Base-by-base conservation (phyloP, 805 yeast genomes). In the Monosporozyma aerobia region DNA sequence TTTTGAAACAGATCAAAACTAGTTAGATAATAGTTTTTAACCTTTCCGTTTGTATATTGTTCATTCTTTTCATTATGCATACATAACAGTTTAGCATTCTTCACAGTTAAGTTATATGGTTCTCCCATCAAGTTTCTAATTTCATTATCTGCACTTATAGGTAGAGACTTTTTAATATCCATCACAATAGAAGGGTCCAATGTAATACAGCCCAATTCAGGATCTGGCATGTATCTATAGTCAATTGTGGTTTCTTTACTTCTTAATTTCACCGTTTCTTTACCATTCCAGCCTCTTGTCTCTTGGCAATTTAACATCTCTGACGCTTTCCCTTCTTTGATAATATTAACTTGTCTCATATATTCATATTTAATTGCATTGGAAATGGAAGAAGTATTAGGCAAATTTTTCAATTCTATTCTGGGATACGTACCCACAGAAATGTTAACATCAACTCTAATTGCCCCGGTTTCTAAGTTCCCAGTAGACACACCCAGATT, bases 381-480 rank as follows among this genome's bases (percentile, higher is more conserved):
- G 13, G 78, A 72, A 16, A 92, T 87, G 7, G 95, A 90, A 14
- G 88, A 77, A 0, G 90, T 83, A 32, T 90, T 87, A 9, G 96
- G 86, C 59, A 94, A 71, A 67, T 94, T 94, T 66, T 94, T 94
- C 61, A 94, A 77, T 62, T 94, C 99, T 23, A 92, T 89, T 54
- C 98, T 70, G 44, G 81, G 75, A 52, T 84, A 81, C 16, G 77
- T 78, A 56, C 80, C 79, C 5, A 92, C 82, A 25, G 95, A 86
- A n/a, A 94, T 77, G 59, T 94, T 94, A 9, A 89, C 98, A 63
- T 94, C 99, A 4, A 92, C 94, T 61, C 99, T 76, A 77, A 94
- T 85, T 0, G 97, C 94, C 6, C 99, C 99, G 1, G 90, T 81
- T 63, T 94, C 98, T 63, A 94, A 74, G 59, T 90, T 96, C 14